Evolutionary conservation across 768 basidiomycete species (phyloP).

Genomic region (Podaxis mareebaensis): DNA sequence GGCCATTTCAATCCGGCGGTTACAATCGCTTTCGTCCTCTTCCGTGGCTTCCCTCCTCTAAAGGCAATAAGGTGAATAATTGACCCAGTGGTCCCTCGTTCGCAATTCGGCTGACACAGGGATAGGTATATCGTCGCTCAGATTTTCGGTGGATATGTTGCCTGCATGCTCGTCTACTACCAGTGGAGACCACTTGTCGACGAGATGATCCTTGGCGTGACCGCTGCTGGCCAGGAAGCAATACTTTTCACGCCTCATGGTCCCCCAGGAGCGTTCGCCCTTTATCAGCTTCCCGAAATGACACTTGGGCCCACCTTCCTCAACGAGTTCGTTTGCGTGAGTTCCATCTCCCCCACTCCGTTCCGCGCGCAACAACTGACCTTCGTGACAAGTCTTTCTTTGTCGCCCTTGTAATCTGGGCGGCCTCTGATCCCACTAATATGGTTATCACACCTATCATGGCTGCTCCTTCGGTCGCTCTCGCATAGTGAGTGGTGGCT

Average conservation of each 20-base stretch:
- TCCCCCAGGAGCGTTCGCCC: slow-evolving; percentile 53
- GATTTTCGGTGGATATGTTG: slow-evolving; percentile 65
- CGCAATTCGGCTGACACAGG: not conserved
- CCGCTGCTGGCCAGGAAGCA: slow-evolving; percentile 24
- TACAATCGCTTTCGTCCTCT: slow-evolving; percentile 50
- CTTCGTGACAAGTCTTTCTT: slow-evolving; percentile 34
- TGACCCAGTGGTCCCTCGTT: not conserved
- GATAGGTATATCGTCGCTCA: slow-evolving; percentile 66
- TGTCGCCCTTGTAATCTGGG: slow-evolving; percentile 53
- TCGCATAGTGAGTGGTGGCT: slow-evolving; percentile 53
- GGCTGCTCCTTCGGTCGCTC: slow-evolving; percentile 52
- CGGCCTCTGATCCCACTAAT: slow-evolving; percentile 58
- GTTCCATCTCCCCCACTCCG: slow-evolving; percentile 19
- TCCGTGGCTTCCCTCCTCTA: slow-evolving; percentile 52
- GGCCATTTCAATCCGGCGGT: slow-evolving; percentile 70
- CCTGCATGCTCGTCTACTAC: slow-evolving; percentile 57
- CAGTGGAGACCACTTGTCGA: slow-evolving; percentile 58
- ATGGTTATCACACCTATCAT: slow-evolving; percentile 51
- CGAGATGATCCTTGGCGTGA: slow-evolving; percentile 32
- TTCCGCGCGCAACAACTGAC: not conserved
- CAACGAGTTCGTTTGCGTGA: slow-evolving; percentile 58
- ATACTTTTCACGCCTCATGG: slow-evolving; percentile 40
- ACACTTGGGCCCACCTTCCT: slow-evolving; percentile 48
- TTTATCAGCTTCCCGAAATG: slow-evolving; percentile 47
- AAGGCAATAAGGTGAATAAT: slow-evolving; percentile 50